A percentile compares a stretch with the other conserved stretches of the same genome.
phyloP scores from a whole-genome alignment of 2,329 filamentous ascomycete genomes.

The Talaromyces sp. region DNA sequence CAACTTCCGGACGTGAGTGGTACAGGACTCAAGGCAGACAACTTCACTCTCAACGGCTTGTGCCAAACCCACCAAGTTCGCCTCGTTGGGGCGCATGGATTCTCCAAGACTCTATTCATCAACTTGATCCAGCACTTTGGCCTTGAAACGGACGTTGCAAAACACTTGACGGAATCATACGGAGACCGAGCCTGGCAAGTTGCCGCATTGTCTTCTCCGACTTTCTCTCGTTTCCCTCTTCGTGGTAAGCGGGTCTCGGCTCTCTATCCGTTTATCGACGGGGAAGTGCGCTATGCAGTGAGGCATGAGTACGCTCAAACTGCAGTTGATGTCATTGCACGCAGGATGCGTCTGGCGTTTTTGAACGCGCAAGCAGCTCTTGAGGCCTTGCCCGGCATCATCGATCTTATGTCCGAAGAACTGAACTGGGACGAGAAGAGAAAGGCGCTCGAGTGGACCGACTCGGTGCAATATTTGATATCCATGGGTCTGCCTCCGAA shows the following conservation, averaged over 20 bases:
- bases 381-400: slow-evolving; percentile 76
- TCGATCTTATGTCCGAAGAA: slow-evolving; percentile 85
- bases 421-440: slow-evolving; percentile 69
- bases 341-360: slow-evolving; percentile 80
- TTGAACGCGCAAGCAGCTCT: slow-evolving; percentile 86
- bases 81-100: slow-evolving; percentile 78
- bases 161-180: slow-evolving; percentile 81
- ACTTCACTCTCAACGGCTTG: slow-evolving; percentile 63
- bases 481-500: slow-evolving; percentile 59
- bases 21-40: slow-evolving; percentile 65
- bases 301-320: slow-evolving; percentile 88
- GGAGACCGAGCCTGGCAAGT: slow-evolving; percentile 92
- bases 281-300: slow-evolving; percentile 83
- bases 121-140: slow-evolving; percentile 91
- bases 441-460: slow-evolving; percentile 75
- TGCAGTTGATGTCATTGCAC: slow-evolving; percentile 79
- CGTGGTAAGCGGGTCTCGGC: slow-evolving; percentile 72
- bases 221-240: slow-evolving; percentile 73
- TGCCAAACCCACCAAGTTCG: slow-evolving; percentile 82
- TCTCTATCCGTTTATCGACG: slow-evolving; percentile 86
- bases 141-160: slow-evolving; percentile 84
- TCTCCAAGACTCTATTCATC: slow-evolving; percentile 88
- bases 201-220: slow-evolving; percentile 71
- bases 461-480: slow-evolving; percentile 55
- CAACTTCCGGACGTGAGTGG: slow-evolving; percentile 64